These are phyloP conservation scores for Boletus bicolor DNA, from an alignment of 768 basidiomycete species.

Conservation along the genomic window DNA sequence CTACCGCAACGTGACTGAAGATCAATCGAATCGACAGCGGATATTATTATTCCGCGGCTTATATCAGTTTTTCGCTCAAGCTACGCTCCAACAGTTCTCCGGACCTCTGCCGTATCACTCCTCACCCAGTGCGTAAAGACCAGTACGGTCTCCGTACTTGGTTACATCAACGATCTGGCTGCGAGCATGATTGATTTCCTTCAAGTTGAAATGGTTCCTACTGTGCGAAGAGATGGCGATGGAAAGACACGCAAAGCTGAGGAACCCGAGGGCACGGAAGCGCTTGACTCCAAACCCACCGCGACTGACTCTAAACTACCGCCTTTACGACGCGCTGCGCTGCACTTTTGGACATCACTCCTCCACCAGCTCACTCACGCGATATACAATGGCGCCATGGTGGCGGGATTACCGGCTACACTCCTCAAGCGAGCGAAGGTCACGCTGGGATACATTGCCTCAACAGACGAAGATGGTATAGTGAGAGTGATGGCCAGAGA, in stretches of 20 bases:
- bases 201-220: constrained; percentile 51
- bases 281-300: constrained; percentile 57
- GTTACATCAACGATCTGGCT: constrained; percentile 60
- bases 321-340: constrained; percentile 76
- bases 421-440: constrained; percentile 50
- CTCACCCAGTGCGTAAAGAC: constrained; percentile 72
- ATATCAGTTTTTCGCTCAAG: constrained; percentile 55
- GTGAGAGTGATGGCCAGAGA: constrained; percentile 78
- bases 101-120: constrained; percentile 65
- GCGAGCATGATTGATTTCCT: constrained; percentile 75
- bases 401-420: constrained; percentile 22
- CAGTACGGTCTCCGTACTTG: constrained; percentile 56
- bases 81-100: constrained; percentile 67
- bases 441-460: constrained; percentile 66
- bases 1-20: background rate
- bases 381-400: constrained; percentile 40
- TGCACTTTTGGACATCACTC: constrained; percentile 76
- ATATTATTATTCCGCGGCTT: constrained; percentile 72
- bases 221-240: constrained; percentile 19
- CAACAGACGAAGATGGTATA: constrained; percentile 68
- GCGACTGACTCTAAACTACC: constrained; percentile 63
- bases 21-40: constrained; percentile 42
- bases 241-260: constrained; percentile 1
- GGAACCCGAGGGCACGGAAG: constrained; percentile 8
- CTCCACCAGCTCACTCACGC: constrained; percentile 57